Base-by-base conservation (phyloP, 352 stramenopile genomes). In the Phytophthora sp. region DNA sequence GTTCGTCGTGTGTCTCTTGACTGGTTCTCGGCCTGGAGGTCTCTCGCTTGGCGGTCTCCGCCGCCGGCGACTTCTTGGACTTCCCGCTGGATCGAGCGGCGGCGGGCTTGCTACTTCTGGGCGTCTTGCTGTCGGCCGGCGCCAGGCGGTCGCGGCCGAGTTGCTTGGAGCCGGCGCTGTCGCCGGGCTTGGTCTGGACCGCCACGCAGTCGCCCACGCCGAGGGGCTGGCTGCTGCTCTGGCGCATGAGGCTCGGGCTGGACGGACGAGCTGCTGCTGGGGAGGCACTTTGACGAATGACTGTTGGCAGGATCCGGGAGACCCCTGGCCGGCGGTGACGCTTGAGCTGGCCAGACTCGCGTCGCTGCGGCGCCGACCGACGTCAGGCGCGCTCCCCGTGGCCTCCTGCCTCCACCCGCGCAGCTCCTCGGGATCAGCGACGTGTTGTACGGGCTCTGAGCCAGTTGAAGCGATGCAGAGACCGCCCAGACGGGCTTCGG, bases 121-220 rank as follows among this genome's bases (percentile, higher is more conserved):
- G 20, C 27, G 30, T 58, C 23, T 53, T 69, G 43, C 38, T 45
- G 26, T 50, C 51, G 18, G 45, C 5, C 5, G 35, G 27, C 23
- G 53, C 58, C 18, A 87, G 58, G 39, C 77, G 77, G 8, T 84
- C 72, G 37, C 76, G 75, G 0, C 74, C 76, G 20, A 64, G 57
- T 13, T 67, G 66, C 48, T 54, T 63, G 30, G n/a, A 18, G 32
- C 31, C 52, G 39, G 17, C 45, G 37, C 35, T 54, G 35, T 54
- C 56, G 26, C 57, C 34, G 49, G 48, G 11, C 38, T 65, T 68
- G 67, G 62, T n/a, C 34, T 72, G 73, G 31, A 77, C 68, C 18
- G 68, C n/a, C 34, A 76, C 64, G 26, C 52, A 38, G 46, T 80
- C 68, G 5, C 72, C 72, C 11, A 77, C 54, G 31, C 52, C 13